Evolutionary conservation across 768 basidiomycete genomes (phyloP), one percentile per base, ranked within the genome.

Genomic region (Podaxis rugospora): DNA sequence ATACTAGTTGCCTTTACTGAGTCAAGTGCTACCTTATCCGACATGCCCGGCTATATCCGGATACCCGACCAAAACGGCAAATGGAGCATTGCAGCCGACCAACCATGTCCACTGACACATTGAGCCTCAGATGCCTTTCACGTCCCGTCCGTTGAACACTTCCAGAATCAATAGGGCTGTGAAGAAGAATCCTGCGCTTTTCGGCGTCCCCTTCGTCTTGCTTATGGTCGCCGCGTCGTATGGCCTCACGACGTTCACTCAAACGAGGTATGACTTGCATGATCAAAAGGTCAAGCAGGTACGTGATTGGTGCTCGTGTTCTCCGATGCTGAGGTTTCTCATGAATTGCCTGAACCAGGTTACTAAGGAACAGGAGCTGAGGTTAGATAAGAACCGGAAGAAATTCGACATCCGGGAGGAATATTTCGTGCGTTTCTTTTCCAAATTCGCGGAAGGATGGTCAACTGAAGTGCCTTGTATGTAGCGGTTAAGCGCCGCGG

Each of bases 391-490:
- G 57, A 74, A 81, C 52, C 80, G 88, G 74, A 89, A 88, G 76
- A 90, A 86, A 76, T 87, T 97, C 61, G 95, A 98, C 73, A 90
- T 97, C 16, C 79, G 93, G 57, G 96, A 98, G 71, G 95, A 97
- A 70, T 99, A 98, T 73, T 98, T 89, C 70, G 95, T 97, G 75
- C 74, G 93, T 86, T 27, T 25, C 27, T 23, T 27, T 27, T 16
- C n/a, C 55, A 42, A 2, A 49, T 25, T 25, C 60, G 40, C 28
- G 32, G 1, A 11, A 55, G 58, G 11, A 14, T 50, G 36, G 16
- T 57, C 23, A 4, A 47, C 23, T 2, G 16, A 25, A 49, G 25
- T 49, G 13, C 21, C 18, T 13, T 13, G 25, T 32, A 42, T 56
- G 21, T 68, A 90, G 92, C 86, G 87, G 66, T 73, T 93, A 65